Base-by-base conservation (phyloP, 176 grass and related monocot species). In the Melocanna baccifera region DNA sequence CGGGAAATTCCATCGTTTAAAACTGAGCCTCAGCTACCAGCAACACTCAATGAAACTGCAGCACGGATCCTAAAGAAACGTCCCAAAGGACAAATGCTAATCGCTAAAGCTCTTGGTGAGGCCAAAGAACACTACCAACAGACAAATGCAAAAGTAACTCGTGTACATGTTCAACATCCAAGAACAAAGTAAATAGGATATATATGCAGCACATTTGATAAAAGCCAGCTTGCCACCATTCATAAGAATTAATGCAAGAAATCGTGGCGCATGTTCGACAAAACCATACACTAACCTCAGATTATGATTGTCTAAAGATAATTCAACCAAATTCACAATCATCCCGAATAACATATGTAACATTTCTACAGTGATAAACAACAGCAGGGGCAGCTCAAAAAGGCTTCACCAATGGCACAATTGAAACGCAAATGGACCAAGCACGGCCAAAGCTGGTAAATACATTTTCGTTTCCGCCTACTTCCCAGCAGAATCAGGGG, bases 401-500 rank as follows among this genome's bases (percentile, higher is more conserved):
- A 6, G 4, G 30, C 62, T 52, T 69, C 43, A 75, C 13, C 51
- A 51, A 30, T 62, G 30, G 62, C 30, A 10, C 32, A 62, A 52
- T 48, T 12, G 20, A 63, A 85, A 42, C 29, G 23, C 28, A 23
- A 9, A 76, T 69, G 51, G 42, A 62, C 20, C 3, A 9, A 59
- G 51, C 37, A 76, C 39, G 42, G 61, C 37, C 36, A 81, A 19
- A 22, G 79, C 79, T 71, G 39, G 50, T 62, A 45, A 51, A 71
- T 51, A 51, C 34, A 70, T 67, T 77, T 51, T 42, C 55, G 0
- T 23, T 20, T 5, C 13, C 36, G 50, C n/a, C 74, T 87, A 92
- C 76, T 89, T 87, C 23, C 80, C 87, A 78, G 84, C 67, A 69
- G 86, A 92, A 82, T 98, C 93, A 0, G 96, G 96, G 32, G 93